phyloP scores from a whole-genome alignment of 805 yeast genomes.

The Ogataea zsoltii region DNA sequence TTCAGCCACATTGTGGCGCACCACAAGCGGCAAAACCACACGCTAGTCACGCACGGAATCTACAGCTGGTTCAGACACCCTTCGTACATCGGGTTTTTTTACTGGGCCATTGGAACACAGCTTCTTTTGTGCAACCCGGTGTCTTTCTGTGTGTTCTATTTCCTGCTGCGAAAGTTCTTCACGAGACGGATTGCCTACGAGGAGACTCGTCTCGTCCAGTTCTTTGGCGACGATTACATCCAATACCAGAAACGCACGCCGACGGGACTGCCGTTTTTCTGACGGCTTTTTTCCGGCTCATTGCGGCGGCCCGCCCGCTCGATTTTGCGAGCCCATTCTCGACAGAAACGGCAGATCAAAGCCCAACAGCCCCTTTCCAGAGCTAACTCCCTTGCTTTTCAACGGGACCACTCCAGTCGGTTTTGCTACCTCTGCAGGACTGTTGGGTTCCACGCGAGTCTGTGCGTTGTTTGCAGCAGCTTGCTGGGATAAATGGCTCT shows the following conservation, averaged over 20 bases:
- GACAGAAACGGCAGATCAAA: slow-evolving; percentile 13
- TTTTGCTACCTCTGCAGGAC: background rate
- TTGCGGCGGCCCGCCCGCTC: no score
- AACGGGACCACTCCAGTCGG: slow-evolving; percentile 7
- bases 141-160: slow-evolving; percentile 51
- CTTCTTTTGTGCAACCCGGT: slow-evolving; percentile 67
- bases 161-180: slow-evolving; percentile 72
- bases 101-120: slow-evolving; percentile 93
- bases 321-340: background rate
- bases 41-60: slow-evolving; percentile 70
- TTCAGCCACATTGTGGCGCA: slow-evolving; percentile 79
- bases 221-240: slow-evolving; percentile 70
- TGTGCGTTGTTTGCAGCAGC: no score
- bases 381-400: background rate
- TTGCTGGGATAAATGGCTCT: no score
- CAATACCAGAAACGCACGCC: slow-evolving; percentile 50
- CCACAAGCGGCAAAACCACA: slow-evolving; percentile 54
- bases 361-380: slow-evolving; percentile 19
- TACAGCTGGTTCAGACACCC: slow-evolving; percentile 79
- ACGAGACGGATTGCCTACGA: slow-evolving; percentile 65
- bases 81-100: slow-evolving; percentile 84
- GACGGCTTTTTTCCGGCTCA: no score
- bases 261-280: slow-evolving; percentile 67
- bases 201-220: slow-evolving; percentile 60
- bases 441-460: no score